Evolutionary conservation across 2,329 filamentous ascomycete species (phyloP).

Genomic region (Colletotrichum sp.): DNA sequence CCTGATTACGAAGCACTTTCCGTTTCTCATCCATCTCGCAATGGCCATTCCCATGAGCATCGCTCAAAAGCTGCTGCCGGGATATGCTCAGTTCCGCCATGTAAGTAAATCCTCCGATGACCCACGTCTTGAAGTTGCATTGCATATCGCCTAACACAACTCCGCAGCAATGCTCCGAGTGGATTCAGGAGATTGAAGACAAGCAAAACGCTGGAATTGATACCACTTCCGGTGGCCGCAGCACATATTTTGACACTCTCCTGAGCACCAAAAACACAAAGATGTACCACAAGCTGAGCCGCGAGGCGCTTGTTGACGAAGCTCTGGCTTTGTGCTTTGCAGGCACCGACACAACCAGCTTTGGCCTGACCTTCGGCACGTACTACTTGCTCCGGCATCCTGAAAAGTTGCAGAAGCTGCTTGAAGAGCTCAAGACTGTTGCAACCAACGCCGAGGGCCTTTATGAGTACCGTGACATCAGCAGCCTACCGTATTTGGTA

Average conservation of each 20-base stretch:
- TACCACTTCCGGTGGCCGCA: background rate
- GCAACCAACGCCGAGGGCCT: background rate
- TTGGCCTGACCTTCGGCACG: background rate
- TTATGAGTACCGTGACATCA: background rate
- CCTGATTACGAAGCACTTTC: background rate
- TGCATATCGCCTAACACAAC: background rate
- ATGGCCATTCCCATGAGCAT: background rate
- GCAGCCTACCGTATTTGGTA: background rate
- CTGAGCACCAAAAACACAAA: background rate
- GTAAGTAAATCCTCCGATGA: background rate
- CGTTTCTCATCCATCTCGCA: background rate
- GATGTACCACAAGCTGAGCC: background rate
- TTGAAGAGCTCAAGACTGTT: background rate
- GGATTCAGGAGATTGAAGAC: background rate
- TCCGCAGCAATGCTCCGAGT: background rate
- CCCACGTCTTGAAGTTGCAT: too few species aligned
- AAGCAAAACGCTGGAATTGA: background rate
- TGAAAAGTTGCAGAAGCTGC: background rate
- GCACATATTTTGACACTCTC: background rate
- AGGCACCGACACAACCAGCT: background rate
- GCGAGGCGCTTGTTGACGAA: background rate
- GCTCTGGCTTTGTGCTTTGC: background rate
- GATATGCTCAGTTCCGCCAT: background rate
- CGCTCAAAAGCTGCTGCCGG: background rate
- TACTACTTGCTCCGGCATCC: background rate